Conservation (phyloP, 2,329 filamentous ascomycete genomes). For the Phyllosticta capitalensis region DNA sequence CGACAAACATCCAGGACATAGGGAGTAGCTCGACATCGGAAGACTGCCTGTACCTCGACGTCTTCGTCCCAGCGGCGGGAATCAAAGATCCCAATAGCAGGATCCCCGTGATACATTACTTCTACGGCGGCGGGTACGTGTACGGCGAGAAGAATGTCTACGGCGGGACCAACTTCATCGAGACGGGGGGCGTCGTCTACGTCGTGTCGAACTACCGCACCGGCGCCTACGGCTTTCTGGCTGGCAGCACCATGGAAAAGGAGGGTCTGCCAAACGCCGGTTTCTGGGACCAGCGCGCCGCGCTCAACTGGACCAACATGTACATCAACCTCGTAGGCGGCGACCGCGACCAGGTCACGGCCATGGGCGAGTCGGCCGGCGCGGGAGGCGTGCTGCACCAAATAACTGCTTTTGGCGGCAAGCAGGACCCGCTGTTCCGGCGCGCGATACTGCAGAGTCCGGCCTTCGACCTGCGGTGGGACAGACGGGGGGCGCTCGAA, state of each 20-base stretch:
- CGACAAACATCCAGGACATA: background rate
- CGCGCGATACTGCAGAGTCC: slow-evolving; percentile 26
- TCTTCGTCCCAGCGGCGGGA: slow-evolving; percentile 39
- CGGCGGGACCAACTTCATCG: slow-evolving; percentile 29
- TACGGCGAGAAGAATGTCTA: slow-evolving; percentile 36
- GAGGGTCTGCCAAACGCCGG: slow-evolving; percentile 37
- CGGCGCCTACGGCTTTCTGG: slow-evolving; percentile 38
- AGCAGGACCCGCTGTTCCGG: slow-evolving; percentile 35
- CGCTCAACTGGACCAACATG: slow-evolving; percentile 41
- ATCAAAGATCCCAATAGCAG: slow-evolving; percentile 26
- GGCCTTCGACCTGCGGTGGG: slow-evolving; percentile 18
- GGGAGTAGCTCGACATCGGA: slow-evolving; percentile 20
- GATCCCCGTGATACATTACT: slow-evolving; percentile 38
- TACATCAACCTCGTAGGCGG: slow-evolving; percentile 40
- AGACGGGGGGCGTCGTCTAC: slow-evolving; percentile 33
- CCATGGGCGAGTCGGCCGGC: slow-evolving; percentile 44
- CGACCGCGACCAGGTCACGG: slow-evolving; percentile 38
- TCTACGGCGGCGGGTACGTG: slow-evolving; percentile 34
- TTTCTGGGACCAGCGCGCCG: slow-evolving; percentile 31
- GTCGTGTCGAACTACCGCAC: slow-evolving; percentile 40
- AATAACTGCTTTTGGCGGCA: slow-evolving; percentile 37
- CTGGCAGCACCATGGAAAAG: slow-evolving; percentile 35
- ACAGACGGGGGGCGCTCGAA: slow-evolving; percentile 19
- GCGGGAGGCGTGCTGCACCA: slow-evolving; percentile 44
- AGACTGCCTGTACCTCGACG: slow-evolving; percentile 43